Percentiles rank a stretch among this genome's conserved stretches.
phyloP scores from a whole-genome alignment of 192 early-diverging fungal species.

The Backusella tarrabulga region DNA sequence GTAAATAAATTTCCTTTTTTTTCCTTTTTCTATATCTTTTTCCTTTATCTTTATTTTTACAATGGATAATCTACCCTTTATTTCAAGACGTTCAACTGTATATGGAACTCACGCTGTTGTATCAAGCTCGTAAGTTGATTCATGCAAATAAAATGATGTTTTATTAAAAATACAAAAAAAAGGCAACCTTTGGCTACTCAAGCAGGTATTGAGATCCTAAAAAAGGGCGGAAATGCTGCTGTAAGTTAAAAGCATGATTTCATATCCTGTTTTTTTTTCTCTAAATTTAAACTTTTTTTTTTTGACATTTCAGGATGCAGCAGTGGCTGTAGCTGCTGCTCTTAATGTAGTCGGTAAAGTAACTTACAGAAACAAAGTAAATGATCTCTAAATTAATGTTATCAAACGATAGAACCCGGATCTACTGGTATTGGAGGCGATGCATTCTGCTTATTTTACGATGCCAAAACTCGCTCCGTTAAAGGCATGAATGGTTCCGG shows the following conservation, averaged over 20 bases:
- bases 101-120: constrained; percentile 67
- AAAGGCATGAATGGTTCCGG: constrained; percentile 64
- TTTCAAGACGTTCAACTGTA: constrained; percentile 51
- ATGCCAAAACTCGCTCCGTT: constrained; percentile 54
- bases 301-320: constrained; percentile 47
- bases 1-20: neutral
- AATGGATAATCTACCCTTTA: constrained; percentile 25
- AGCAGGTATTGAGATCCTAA: constrained; percentile 61
- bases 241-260: constrained; percentile 34
- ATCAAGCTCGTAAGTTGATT: constrained; percentile 37
- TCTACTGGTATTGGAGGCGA: constrained; percentile 82
- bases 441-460: constrained; percentile 76
- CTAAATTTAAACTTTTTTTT: constrained; percentile 9
- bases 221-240: constrained; percentile 74
- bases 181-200: constrained; percentile 73
- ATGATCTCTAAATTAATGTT: neutral
- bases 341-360: constrained; percentile 62
- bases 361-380: neutral
- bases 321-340: constrained; percentile 65
- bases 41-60: neutral
- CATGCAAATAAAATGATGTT: neutral
- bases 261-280: neutral
- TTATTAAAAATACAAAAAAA: constrained; percentile 14
- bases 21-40: neutral
- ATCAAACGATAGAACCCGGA: constrained; percentile 54